A percentile compares a stretch with the other conserved stretches of the same genome.
phyloP scores from a whole-genome alignment of 176 grass and related monocot genomes.

The Dendrocalamus sinicus region DNA sequence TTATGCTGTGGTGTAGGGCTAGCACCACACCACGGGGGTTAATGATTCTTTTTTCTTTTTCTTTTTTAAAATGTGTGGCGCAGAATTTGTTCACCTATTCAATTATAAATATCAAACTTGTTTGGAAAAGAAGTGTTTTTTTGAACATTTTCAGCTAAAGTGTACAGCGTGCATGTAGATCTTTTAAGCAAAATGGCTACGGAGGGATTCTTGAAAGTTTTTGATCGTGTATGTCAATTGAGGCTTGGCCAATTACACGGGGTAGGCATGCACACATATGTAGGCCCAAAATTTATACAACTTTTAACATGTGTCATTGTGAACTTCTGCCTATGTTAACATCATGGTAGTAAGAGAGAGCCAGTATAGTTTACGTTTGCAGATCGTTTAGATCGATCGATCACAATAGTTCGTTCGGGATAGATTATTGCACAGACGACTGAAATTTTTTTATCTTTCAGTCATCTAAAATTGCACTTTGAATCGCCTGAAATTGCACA shows the following conservation, averaged over 20 bases:
- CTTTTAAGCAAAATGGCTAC: background rate
- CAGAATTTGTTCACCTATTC: constrained; percentile 23
- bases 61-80: background rate
- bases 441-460: too few species aligned
- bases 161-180: background rate
- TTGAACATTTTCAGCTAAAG: background rate
- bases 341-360: background rate
- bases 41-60: constrained; percentile 18
- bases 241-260: background rate
- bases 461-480: too few species aligned
- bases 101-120: constrained; percentile 40
- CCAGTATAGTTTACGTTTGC: background rate
- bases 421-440: too few species aligned
- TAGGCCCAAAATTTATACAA: background rate
- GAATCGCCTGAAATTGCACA: too few species aligned
- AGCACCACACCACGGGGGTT: background rate
- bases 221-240: background rate
- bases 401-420: background rate
- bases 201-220: background rate
- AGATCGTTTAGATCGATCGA: background rate
- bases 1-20: background rate
- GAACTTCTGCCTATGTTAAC: background rate
- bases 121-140: background rate
- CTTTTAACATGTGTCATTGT: background rate
- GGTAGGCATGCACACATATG: background rate